Conservation (phyloP, 441 rosid genomes). For the Manihot esculenta region DNA sequence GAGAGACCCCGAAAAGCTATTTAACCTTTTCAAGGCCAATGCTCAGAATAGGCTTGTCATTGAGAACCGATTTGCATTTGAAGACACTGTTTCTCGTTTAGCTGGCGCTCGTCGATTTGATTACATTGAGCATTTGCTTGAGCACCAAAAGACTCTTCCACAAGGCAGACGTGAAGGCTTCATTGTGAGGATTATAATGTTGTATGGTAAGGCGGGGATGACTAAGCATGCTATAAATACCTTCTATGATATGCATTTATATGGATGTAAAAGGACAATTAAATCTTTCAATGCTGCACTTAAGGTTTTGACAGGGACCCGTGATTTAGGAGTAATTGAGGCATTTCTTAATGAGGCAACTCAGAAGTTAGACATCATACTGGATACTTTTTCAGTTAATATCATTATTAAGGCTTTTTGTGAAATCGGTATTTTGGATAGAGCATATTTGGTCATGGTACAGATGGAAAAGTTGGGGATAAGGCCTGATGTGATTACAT, state of each 20-base stretch:
- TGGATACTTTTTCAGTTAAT: constrained; percentile 57
- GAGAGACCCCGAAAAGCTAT: constrained; percentile 73
- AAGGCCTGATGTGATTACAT: constrained; percentile 65
- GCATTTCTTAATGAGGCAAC: constrained; percentile 45
- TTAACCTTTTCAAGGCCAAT: constrained; percentile 64
- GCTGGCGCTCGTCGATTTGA: constrained; percentile 67
- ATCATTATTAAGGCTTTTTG: constrained; percentile 58
- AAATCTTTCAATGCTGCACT: constrained; percentile 77
- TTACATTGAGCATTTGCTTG: constrained; percentile 69
- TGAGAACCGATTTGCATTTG: constrained; percentile 70
- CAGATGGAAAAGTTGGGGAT: constrained; percentile 59
- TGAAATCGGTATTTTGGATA: constrained; percentile 50
- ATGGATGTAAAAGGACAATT: constrained; percentile 63
- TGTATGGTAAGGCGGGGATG: constrained; percentile 90
- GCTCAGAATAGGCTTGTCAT: constrained; percentile 59
- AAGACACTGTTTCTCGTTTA: constrained; percentile 67
- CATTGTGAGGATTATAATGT: constrained; percentile 71
- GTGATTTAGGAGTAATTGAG: constrained; percentile 44
- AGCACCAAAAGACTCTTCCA: constrained; percentile 75
- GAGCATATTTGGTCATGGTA: constrained; percentile 51
- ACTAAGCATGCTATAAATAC: constrained; percentile 58
- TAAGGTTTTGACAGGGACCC: constrained; percentile 49
- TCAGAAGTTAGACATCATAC: constrained; percentile 35
- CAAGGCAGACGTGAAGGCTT: constrained; percentile 87
- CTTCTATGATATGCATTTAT: constrained; percentile 57